Evolutionary conservation across 306 rosid genomes (phyloP), one percentile per base, ranked within the genome.

Genomic region (Dicorynia guianensis): DNA sequence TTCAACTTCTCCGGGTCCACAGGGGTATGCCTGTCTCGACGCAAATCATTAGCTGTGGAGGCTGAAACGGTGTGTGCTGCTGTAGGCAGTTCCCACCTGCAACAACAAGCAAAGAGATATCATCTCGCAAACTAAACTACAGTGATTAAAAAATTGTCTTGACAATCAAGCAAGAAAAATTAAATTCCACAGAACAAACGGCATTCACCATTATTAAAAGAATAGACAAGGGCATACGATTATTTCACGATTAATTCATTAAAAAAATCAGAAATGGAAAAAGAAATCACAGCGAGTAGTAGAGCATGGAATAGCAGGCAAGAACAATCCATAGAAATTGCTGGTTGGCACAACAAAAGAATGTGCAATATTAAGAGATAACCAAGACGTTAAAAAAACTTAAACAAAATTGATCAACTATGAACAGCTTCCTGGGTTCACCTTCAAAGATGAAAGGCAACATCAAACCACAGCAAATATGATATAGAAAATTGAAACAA

Each of bases 41-140:
- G 91, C 96, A 90, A 62, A 13, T 90, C 97, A 76, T 95, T 92
- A 43, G 98, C 97, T 1, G 98, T 95, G 34, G 97, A 95, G 55
- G 97, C 96, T 40, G 83, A 87, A 30, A 83, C 44, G 1, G 81
- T 74, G 75, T 76, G 11, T 14, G 67, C 67, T 48, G 56, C 42
- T 63, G 74, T 33, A 34, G 96, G 97, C 80, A 90, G 5, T 75
- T 90, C 85, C 96, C 98, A 94, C 79, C 97, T 92, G 85, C 87
- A 80, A 68, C 59, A 64, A 78, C 42, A 14, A 43, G 39, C 10
- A 17, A 46, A 8, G 8, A 30, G 49, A 30, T 2, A n/a, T 18
- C 5, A 62, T 11, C 58, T 61, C 8, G 14, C 14, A 68, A 72
- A 12, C 67, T 33, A 25, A 62, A n/a, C 30, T 25, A 25, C 1